Evolutionary conservation across 1,284 basidiomycete species (phyloP).

Genomic region (Lentinula novae-zelandiae): DNA sequence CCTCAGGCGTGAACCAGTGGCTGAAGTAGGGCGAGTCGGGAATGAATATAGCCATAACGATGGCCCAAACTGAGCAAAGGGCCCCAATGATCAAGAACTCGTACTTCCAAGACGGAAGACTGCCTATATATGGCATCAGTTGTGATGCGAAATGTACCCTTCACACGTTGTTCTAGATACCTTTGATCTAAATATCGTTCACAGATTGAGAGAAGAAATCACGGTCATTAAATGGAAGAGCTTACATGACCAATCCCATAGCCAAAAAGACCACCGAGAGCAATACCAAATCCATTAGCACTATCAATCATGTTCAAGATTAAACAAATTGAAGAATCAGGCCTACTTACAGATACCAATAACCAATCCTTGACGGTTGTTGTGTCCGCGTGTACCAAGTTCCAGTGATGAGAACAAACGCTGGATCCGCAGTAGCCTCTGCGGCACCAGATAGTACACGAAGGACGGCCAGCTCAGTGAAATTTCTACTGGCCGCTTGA

Average conservation of each 20-base stretch:
- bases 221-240: neutral
- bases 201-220: neutral
- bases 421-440: constrained; percentile 32
- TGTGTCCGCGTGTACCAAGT: constrained; percentile 40
- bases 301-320: neutral
- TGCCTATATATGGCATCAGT: constrained; percentile 16
- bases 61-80: constrained; percentile 23
- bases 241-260: constrained; percentile 24
- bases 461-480: constrained; percentile 34
- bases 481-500: constrained; percentile 38
- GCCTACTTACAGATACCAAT: constrained; percentile 25
- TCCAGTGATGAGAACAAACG: constrained; percentile 31
- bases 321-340: neutral
- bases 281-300: constrained; percentile 26
- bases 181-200: constrained; percentile 8
- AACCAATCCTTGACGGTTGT: constrained; percentile 33
- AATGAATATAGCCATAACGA: constrained; percentile 26
- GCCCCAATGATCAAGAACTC: constrained; percentile 31
- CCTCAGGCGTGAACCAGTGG: constrained; percentile 30
- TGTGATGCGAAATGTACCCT: neutral
- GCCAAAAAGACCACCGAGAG: constrained; percentile 25
- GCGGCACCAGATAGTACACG: constrained; percentile 38
- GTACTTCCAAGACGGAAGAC: constrained; percentile 32
- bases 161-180: neutral
- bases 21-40: constrained; percentile 31